Evolutionary conservation across 352 stramenopile genomes (phyloP).

Genomic region (Globisporangium paroecandrum): DNA sequence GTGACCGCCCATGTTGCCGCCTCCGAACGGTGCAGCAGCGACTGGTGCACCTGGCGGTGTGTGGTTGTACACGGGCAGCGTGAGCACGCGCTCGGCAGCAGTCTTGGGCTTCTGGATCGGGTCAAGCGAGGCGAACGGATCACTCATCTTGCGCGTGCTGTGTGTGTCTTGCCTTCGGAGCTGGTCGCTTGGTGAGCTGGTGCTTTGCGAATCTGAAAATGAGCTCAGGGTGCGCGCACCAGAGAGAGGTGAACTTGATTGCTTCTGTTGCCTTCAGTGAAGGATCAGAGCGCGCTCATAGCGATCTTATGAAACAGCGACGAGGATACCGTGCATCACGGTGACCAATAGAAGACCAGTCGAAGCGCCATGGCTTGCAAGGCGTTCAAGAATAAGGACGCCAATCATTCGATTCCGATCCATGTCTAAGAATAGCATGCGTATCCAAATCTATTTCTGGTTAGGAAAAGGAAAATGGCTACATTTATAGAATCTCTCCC

Average conservation of each 20-base stretch:
- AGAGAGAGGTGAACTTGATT: neutral
- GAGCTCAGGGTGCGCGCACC: neutral
- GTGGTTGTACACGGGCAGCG: conserved; percentile 13
- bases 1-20: conserved; percentile 18
- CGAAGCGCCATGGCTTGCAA: neutral
- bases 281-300: neutral
- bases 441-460: neutral
- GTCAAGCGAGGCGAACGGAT: conserved; percentile 73
- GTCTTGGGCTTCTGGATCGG: conserved; percentile 72
- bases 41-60: conserved; percentile 29
- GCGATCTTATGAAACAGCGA: neutral
- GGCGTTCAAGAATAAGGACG: neutral
- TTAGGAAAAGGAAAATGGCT: neutral
- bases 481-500: neutral
- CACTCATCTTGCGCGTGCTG: conserved; percentile 38
- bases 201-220: conserved; percentile 3
- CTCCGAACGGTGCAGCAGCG: conserved; percentile 27
- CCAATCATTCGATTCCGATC: neutral
- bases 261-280: too few species aligned
- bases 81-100: conserved; percentile 32
- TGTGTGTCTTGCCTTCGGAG: neutral
- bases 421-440: neutral
- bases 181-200: neutral
- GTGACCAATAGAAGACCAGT: neutral
- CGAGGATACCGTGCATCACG: neutral